phyloP scores from a whole-genome alignment of 306 rosid genomes.

The Oxytropis ochrocephala region DNA sequence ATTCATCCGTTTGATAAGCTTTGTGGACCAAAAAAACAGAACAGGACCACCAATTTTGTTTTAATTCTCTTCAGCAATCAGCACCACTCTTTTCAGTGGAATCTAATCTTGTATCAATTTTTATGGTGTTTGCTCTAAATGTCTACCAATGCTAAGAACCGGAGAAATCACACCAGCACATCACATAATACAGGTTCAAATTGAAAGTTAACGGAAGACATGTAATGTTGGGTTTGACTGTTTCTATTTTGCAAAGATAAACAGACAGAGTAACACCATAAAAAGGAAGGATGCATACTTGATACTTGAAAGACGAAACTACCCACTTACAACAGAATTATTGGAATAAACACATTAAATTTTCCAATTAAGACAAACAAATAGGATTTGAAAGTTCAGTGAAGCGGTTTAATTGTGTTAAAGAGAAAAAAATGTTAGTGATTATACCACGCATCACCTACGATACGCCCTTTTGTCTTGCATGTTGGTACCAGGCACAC shows the following conservation, averaged over 20 bases:
- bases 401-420: background rate
- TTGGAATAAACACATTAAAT: background rate
- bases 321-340: background rate
- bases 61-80: background rate
- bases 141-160: background rate
- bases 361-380: background rate
- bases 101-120: background rate
- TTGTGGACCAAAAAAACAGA: background rate
- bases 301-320: background rate
- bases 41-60: background rate
- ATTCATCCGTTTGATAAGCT: background rate
- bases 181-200: background rate
- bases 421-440: background rate
- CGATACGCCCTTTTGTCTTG: too few relatives aligned
- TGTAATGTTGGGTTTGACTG: background rate
- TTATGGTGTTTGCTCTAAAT: background rate
- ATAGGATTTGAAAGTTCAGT: background rate
- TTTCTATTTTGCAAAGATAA: background rate
- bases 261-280: background rate
- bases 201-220: background rate
- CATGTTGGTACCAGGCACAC: too few relatives aligned
- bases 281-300: background rate
- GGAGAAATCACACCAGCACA: background rate
- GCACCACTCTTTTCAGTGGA: background rate
- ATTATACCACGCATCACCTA: background rate